Conservation (phyloP, 2,329 filamentous ascomycete species). For the Claviceps quebecensis region DNA sequence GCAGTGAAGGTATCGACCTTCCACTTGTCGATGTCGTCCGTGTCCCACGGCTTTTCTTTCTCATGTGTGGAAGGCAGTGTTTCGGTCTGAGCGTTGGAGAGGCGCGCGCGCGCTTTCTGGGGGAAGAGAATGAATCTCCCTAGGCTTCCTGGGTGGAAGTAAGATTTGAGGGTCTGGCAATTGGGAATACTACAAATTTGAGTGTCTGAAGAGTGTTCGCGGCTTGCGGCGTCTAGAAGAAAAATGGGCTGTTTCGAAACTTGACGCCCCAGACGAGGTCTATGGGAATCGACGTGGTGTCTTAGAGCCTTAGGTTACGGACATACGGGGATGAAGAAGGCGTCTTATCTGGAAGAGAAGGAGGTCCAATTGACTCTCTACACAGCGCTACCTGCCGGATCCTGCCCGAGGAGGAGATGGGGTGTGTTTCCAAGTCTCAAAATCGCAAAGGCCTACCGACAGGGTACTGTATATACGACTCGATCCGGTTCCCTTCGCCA, state of each 20-base stretch:
- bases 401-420: too few relatives aligned
- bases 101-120: neutral
- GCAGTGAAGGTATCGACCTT: conserved; percentile 78
- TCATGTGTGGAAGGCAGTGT: conserved; percentile 79
- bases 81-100: neutral
- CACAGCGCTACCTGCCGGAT: neutral
- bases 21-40: conserved; percentile 95
- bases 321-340: neutral
- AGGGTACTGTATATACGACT: too few relatives aligned
- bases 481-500: too few relatives aligned
- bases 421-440: too few relatives aligned
- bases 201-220: neutral
- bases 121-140: neutral
- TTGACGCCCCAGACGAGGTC: conserved; percentile 14
- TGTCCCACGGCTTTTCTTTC: conserved; percentile 86
- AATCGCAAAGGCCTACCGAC: too few relatives aligned
- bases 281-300: conserved; percentile 42
- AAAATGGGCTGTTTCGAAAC: neutral
- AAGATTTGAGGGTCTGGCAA: neutral
- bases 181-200: neutral
- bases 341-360: neutral
- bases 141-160: neutral
- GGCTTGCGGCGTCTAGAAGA: neutral
- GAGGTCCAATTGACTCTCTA: neutral
- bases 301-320: conserved; percentile 27